phyloP scores from a whole-genome alignment of 768 basidiomycete genomes.

The Pleurotus citrinopileatus region DNA sequence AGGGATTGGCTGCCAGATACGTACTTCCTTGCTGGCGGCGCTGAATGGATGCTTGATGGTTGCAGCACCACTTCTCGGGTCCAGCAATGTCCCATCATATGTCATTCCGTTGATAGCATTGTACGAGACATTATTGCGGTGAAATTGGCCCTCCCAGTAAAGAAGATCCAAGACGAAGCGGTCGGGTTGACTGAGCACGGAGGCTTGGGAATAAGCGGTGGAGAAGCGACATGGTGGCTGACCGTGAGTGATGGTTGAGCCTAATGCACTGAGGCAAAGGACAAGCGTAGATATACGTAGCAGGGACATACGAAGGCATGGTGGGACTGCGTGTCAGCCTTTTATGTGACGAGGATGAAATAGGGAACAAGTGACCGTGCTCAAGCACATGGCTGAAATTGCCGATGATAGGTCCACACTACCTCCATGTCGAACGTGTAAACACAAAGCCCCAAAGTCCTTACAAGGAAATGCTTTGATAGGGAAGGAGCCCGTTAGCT shows the following conservation, averaged over 20 bases:
- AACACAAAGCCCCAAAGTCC: no score
- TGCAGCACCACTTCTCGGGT: slow-evolving; percentile 17
- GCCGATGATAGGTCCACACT: slow-evolving; percentile 3
- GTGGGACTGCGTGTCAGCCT: no score
- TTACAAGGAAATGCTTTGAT: no score
- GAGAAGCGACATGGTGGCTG: slow-evolving; percentile 1
- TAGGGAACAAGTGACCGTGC: neutral
- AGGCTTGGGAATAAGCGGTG: slow-evolving; percentile 2
- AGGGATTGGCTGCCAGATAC: neutral
- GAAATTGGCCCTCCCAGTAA: slow-evolving; percentile 23
- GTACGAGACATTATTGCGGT: slow-evolving; percentile 22
- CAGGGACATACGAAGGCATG: neutral
- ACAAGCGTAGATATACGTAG: neutral
- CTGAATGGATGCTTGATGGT: slow-evolving; percentile 20
- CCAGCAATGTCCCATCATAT: slow-evolving; percentile 21
- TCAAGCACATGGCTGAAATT: neutral
- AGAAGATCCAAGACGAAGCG: slow-evolving; percentile 19
- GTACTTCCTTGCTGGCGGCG: slow-evolving; percentile 21
- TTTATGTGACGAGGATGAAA: no score
- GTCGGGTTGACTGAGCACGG: slow-evolving; percentile 12
- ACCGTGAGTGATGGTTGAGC: neutral
- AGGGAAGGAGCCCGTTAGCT: neutral
- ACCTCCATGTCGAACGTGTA: slow-evolving; percentile 5
- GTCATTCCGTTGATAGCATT: slow-evolving; percentile 23
- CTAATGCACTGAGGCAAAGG: neutral